Evolutionary conservation across 1,139 yeast genomes (phyloP).

Genomic region (Kodamaea suecica): DNA sequence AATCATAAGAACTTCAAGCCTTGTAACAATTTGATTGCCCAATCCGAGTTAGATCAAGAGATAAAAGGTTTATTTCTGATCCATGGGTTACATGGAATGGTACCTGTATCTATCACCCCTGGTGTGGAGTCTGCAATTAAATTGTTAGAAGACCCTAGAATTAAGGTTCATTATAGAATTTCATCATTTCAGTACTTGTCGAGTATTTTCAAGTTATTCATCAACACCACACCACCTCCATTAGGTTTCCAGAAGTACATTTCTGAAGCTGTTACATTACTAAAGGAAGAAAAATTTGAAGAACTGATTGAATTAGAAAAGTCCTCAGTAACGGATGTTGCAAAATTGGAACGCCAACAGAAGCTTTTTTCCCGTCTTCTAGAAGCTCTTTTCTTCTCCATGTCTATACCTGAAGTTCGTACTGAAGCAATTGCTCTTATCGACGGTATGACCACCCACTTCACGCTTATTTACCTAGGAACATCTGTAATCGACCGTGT

Average conservation of each 20-base stretch:
- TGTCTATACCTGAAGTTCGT: constrained; percentile 70
- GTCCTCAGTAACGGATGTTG: constrained; percentile 46
- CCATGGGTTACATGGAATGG: constrained; percentile 59
- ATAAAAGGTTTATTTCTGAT: constrained; percentile 65
- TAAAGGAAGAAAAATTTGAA: constrained; percentile 43
- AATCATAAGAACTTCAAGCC: constrained; percentile 82
- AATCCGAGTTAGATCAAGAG: constrained; percentile 62
- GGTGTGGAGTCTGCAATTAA: constrained; percentile 75
- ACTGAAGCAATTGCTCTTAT: constrained; percentile 65
- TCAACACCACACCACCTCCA: constrained; percentile 66
- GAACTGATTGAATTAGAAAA: constrained; percentile 36
- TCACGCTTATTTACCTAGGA: constrained; percentile 72
- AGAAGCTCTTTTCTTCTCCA: constrained; percentile 70
- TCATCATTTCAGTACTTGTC: constrained; percentile 76
- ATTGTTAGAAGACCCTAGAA: constrained; percentile 63
- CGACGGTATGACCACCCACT: constrained; percentile 71
- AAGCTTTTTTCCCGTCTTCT: constrained; percentile 57
- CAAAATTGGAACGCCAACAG: constrained; percentile 57
- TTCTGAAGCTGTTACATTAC: constrained; percentile 43
- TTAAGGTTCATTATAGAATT: constrained; percentile 63
- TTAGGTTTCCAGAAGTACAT: constrained; percentile 48
- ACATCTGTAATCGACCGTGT: constrained; percentile 70
- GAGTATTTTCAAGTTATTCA: constrained; percentile 62
- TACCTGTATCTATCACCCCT: constrained; percentile 76
- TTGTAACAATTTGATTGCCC: constrained; percentile 59